A percentile compares a stretch with the other conserved stretches of the same genome.
These are phyloP conservation scores for Sedum album DNA, from an alignment of 164 flowering plant genomes.

Conservation along the genomic window DNA sequence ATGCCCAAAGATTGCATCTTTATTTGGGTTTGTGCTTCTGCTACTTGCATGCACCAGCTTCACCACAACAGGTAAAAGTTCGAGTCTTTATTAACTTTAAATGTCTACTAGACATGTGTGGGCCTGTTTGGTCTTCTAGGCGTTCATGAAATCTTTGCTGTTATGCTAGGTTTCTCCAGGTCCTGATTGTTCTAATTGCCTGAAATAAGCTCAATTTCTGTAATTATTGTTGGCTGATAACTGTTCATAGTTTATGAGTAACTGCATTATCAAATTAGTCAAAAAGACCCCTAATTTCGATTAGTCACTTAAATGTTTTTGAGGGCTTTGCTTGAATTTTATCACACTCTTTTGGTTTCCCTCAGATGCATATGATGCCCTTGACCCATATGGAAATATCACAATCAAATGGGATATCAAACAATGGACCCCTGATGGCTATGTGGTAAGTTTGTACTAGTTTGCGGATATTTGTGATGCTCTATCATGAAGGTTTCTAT, in stretches of 20 bases:
- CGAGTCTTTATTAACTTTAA: too few relatives aligned
- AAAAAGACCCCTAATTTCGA: not conserved
- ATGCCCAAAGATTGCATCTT: not conserved
- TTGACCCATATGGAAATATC: not conserved
- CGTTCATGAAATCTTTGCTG: not conserved
- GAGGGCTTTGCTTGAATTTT: not conserved
- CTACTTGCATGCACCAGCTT: constrained; percentile 7
- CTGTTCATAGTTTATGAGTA: too few relatives aligned
- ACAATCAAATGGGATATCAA: constrained; percentile 1
- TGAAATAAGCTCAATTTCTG: not conserved
- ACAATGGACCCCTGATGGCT: not conserved
- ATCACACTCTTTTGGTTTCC: not conserved
- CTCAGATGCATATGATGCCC: not conserved
- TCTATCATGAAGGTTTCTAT: not conserved
- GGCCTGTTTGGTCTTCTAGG: not conserved
- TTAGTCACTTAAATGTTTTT: not conserved
- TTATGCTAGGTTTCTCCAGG: not conserved
- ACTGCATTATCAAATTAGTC: not conserved
- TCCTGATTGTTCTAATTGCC: not conserved
- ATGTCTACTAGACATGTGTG: too few relatives aligned
- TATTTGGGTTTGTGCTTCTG: not conserved
- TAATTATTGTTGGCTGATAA: not conserved
- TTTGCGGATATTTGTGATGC: not conserved
- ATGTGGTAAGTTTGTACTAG: not conserved
- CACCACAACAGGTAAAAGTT: not conserved